A percentile compares a stretch with the other conserved stretches of the same genome.
Conservation (phyloP, 129 eudicot genomes). For the Deinandra increscens region DNA sequence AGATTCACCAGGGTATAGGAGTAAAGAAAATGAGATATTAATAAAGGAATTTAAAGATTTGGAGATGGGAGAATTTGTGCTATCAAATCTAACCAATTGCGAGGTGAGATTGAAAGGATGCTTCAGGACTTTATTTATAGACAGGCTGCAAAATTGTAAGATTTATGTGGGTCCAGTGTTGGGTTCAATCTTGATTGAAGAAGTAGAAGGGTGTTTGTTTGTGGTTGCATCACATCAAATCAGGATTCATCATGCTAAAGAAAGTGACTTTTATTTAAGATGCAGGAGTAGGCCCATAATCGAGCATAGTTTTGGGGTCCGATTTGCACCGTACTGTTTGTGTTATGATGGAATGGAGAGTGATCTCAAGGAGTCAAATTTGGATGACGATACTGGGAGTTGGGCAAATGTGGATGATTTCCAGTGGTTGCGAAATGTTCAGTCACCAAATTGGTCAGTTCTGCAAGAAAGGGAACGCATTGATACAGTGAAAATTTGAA, state of each 20-base stretch:
- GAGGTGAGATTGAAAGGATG: conserved; percentile 72
- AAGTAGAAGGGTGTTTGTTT: conserved; percentile 64
- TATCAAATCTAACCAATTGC: conserved; percentile 56
- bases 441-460: conserved; percentile 80
- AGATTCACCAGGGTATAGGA: conserved; percentile 60
- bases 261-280: conserved; percentile 65
- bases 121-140: conserved; percentile 66
- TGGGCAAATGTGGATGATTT: conserved; percentile 91
- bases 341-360: background rate
- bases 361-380: conserved; percentile 42
- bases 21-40: conserved; percentile 54
- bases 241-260: conserved; percentile 69
- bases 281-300: conserved; percentile 76
- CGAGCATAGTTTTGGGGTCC: conserved; percentile 66
- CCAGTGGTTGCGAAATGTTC: conserved; percentile 68
- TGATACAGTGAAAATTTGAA: conserved; percentile 31
- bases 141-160: conserved; percentile 56
- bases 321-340: conserved; percentile 67
- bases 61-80: conserved; percentile 52
- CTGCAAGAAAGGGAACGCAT: conserved; percentile 53
- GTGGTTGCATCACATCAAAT: conserved; percentile 80
- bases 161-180: conserved; percentile 64
- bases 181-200: conserved; percentile 81
- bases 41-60: conserved; percentile 52
- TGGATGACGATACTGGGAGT: conserved; percentile 67